Conservation (phyloP, 345 rosid species). For the Geranium brycei region DNA sequence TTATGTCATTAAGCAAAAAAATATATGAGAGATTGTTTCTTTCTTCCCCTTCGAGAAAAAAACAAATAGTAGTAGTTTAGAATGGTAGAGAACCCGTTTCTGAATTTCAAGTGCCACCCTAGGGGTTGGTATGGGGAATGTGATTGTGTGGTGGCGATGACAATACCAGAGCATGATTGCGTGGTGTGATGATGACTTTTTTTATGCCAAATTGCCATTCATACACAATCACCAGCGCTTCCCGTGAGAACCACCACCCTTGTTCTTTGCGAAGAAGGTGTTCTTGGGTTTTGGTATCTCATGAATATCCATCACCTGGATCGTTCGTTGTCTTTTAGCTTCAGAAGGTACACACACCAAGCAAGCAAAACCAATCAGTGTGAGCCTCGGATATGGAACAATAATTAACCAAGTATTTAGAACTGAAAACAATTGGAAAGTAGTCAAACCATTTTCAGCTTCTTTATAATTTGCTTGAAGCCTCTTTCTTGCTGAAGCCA, state of each 20-base stretch:
- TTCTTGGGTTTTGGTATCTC: constrained; percentile 96
- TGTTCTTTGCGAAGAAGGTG: constrained; percentile 72
- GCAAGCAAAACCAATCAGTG: constrained; percentile 9
- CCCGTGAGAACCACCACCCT: constrained; percentile 74
- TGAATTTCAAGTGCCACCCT: too few species aligned
- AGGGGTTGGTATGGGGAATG: background rate
- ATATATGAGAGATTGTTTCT: background rate
- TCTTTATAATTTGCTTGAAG: constrained; percentile 81
- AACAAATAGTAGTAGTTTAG: background rate
- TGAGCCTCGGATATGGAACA: background rate
- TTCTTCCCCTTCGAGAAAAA: too few species aligned
- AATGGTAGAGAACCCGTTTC: background rate
- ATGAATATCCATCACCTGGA: constrained; percentile 97
- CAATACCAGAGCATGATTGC: too few species aligned
- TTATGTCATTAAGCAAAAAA: background rate
- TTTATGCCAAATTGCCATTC: background rate
- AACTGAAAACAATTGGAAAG: background rate
- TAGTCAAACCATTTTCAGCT: constrained; percentile 76
- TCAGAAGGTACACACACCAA: constrained; percentile 21
- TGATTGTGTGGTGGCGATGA: background rate
- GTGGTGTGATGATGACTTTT: too few species aligned
- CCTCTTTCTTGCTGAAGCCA: constrained; percentile 65
- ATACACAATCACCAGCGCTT: constrained; percentile 65
- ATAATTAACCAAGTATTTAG: background rate
- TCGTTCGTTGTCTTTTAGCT: constrained; percentile 98